Percentiles rank a stretch among this genome's conserved stretches.
These are phyloP conservation scores for Mortierella sp. DNA, from an alignment of 371 early-diverging fungal species.

Conservation along the genomic window DNA sequence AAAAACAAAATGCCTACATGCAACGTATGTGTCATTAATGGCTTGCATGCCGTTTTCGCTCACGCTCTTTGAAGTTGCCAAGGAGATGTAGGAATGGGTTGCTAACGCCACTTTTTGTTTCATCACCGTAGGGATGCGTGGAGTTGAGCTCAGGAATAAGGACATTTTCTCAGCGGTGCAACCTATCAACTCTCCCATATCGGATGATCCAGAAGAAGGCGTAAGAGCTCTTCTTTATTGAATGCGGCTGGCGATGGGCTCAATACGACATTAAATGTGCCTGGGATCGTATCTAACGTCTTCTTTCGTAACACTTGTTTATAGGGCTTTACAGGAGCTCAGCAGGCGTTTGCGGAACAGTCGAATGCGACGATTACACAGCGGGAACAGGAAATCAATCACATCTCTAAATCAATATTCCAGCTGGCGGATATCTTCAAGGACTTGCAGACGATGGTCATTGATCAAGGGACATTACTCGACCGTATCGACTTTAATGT, in stretches of 20 bases:
- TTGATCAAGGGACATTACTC: slow-evolving; percentile 97
- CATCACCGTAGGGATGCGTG: slow-evolving; percentile 40
- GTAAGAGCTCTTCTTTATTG: slow-evolving; percentile 36
- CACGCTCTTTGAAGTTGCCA: background rate
- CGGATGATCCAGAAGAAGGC: slow-evolving; percentile 59
- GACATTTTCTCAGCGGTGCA: slow-evolving; percentile 53
- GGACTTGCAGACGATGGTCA: slow-evolving; percentile 94
- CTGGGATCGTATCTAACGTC: background rate
- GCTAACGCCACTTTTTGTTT: background rate
- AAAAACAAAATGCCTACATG: slow-evolving; percentile 89
- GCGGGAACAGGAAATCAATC: slow-evolving; percentile 92
- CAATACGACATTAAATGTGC: background rate
- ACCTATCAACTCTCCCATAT: slow-evolving; percentile 38
- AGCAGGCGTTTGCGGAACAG: slow-evolving; percentile 79
- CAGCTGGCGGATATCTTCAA: slow-evolving; percentile 93
- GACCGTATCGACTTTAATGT: slow-evolving; percentile 99
- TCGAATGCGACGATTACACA: slow-evolving; percentile 78
- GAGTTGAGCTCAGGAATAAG: slow-evolving; percentile 56
- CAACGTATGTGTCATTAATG: slow-evolving; percentile 71
- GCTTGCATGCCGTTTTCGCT: background rate
- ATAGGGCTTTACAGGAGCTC: slow-evolving; percentile 89
- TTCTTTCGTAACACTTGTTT: background rate
- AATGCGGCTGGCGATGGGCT: background rate
- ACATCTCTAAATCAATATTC: slow-evolving; percentile 93
- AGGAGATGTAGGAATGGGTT: background rate